Base-by-base conservation (phyloP, 2,329 filamentous ascomycete genomes). In the Aspergillus niger region DNA sequence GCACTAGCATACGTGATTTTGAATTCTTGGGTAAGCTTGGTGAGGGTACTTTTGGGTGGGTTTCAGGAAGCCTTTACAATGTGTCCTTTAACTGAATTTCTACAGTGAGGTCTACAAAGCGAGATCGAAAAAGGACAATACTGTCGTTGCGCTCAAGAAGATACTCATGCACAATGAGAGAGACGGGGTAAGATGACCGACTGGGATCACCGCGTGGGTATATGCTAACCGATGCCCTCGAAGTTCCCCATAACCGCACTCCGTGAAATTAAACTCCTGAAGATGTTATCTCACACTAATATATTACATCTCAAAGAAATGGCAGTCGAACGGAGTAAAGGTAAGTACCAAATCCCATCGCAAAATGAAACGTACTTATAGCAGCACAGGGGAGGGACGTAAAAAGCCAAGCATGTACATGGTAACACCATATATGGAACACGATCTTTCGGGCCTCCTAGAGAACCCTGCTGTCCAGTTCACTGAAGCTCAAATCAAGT, bases 101-200 rank as follows among this genome's bases (percentile, higher is more conserved):
- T 57, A 60, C 64, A 90, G 89, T 67, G 92, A 98, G 80, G 95
- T 98, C 41, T 92, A 97, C 77, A 95, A 94, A 72, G 95, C 92
- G 63, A 86, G 86, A 63, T 92, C 90, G 28, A 89, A 86, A 70
- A 90, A 85, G 70, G 91, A 87, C 1, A 89, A 91, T 57, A 83
- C 86, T 24, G 77, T 94, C 49, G 90, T 97, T 62, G 95, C 95
- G 3, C 78, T 99, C 72, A 99, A 99, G 82, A 98, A 98, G 84
- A 99, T 99, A 67, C 87, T 99, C 67, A 97, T 98, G 91, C 95
- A 98, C 76, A 96, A 98, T 76, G 95, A 99, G 81, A 98, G 97
- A 76, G 95, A 99, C 77, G 95, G 95, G 53, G 89, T 91, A 78
- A 69, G 87, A 30, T 17, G 20, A 20, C 32, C 49, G 20, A 24